phyloP scores from a whole-genome alignment of 768 basidiomycete species.

The Infundibulicybe gibba region DNA sequence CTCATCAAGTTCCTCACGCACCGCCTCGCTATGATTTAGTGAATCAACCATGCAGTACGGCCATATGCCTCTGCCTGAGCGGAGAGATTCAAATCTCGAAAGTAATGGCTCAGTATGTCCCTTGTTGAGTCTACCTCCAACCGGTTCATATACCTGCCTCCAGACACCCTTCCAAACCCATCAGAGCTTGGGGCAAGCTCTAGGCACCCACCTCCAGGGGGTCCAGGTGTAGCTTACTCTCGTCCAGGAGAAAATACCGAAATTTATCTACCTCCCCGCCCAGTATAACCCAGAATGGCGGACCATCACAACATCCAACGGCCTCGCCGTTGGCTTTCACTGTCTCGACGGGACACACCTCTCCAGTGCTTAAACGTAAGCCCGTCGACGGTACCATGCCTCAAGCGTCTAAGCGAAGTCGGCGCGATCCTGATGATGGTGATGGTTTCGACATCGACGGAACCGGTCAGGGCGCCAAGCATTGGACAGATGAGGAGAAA shows the following conservation, averaged over 20 bases:
- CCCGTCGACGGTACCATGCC: conserved; percentile 35
- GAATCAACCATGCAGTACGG: conserved; percentile 60
- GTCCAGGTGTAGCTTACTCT: conserved; percentile 20
- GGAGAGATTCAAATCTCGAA: conserved; percentile 54
- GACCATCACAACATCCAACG: conserved; percentile 24
- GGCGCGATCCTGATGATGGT: conserved; percentile 36
- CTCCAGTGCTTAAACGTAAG: conserved; percentile 49
- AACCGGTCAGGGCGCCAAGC: conserved; percentile 63
- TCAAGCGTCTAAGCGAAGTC: conserved; percentile 42
- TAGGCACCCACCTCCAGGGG: conserved; percentile 46
- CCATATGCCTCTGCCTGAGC: conserved; percentile 48
- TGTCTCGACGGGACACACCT: conserved; percentile 24
- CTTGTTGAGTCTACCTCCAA: conserved; percentile 18
- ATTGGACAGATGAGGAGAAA: conserved; percentile 86
- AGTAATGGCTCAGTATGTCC: conserved; percentile 56
- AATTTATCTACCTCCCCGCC: conserved; percentile 35
- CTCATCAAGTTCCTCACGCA: neutral
- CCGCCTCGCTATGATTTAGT: conserved; percentile 29
- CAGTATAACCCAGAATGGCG: conserved; percentile 28
- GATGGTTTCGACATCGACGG: conserved; percentile 44
- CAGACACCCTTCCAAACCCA: conserved; percentile 51
- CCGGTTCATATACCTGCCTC: conserved; percentile 20
- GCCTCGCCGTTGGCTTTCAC: conserved; percentile 31
- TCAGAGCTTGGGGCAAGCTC: conserved; percentile 61
- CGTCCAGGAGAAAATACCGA: conserved; percentile 26